Evolutionary conservation across 768 basidiomycete species (phyloP).

Genomic region (Mycena vitilis): DNA sequence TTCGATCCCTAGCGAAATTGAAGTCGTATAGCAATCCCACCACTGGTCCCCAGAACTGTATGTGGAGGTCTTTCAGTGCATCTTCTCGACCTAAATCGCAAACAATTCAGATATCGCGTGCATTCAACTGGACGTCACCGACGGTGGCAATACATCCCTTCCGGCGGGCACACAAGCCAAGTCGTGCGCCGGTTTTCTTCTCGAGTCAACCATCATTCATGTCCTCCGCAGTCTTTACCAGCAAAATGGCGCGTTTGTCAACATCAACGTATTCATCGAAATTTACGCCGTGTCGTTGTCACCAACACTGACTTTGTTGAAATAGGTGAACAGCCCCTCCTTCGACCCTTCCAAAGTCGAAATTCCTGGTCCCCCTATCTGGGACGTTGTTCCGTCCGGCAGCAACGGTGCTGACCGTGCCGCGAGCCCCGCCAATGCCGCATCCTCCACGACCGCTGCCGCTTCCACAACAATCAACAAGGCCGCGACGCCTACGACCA

Average conservation of each 20-base stretch:
- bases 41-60: slow-evolving; percentile 39
- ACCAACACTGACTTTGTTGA: not conserved
- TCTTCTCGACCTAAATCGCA: not conserved
- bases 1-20: too few relatives aligned
- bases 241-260: slow-evolving; percentile 34
- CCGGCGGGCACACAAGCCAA: slow-evolving; percentile 36
- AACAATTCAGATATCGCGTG: slow-evolving; percentile 35
- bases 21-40: slow-evolving; percentile 29
- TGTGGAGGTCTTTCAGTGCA: slow-evolving; percentile 5
- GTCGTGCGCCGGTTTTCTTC: slow-evolving; percentile 26
- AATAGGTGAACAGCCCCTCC: slow-evolving; percentile 24
- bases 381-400: slow-evolving; percentile 28
- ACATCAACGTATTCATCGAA: slow-evolving; percentile 28
- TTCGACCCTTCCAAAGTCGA: slow-evolving; percentile 27
- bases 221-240: slow-evolving; percentile 27
- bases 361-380: slow-evolving; percentile 32
- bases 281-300: not conserved
- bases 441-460: not conserved
- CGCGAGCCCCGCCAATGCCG: not conserved
- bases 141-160: slow-evolving; percentile 33
- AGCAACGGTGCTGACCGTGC: not conserved
- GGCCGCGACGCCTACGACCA: not conserved
- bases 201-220: not conserved
- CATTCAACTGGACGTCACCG: slow-evolving; percentile 36
- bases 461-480: not conserved